phyloP scores from a whole-genome alignment of 306 rosid genomes.

The Clitoria ternatea region DNA sequence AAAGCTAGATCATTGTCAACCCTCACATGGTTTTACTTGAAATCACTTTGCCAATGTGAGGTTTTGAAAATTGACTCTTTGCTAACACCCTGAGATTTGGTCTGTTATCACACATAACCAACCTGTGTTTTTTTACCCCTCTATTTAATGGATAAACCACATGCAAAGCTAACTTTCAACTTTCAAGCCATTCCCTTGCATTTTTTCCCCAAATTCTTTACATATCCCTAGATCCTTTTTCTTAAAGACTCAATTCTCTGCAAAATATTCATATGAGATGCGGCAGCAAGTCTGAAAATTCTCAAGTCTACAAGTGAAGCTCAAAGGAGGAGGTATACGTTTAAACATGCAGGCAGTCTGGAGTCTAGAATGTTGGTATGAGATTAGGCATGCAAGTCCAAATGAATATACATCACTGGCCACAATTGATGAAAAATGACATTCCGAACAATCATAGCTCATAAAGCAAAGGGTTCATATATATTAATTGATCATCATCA shows the following conservation, averaged over 20 bases:
- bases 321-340: background rate
- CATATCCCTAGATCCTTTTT: background rate
- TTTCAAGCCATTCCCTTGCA: background rate
- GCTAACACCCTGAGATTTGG: background rate
- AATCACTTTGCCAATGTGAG: background rate
- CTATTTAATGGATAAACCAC: background rate
- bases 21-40: background rate
- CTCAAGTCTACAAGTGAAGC: background rate
- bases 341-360: background rate
- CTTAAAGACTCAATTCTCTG: background rate
- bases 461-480: background rate
- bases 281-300: background rate
- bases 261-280: background rate
- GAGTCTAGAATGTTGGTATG: background rate
- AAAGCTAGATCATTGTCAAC: background rate
- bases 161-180: background rate
- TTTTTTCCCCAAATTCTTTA: background rate
- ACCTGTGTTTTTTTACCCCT: background rate
- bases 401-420: background rate
- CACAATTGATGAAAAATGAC: background rate
- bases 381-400: background rate
- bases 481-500: background rate
- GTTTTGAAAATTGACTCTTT: background rate
- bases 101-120: background rate
- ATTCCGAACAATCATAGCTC: background rate